These are phyloP conservation scores for Gossypioides kirkii DNA, from an alignment of 345 rosid genomes.

Conservation along the genomic window DNA sequence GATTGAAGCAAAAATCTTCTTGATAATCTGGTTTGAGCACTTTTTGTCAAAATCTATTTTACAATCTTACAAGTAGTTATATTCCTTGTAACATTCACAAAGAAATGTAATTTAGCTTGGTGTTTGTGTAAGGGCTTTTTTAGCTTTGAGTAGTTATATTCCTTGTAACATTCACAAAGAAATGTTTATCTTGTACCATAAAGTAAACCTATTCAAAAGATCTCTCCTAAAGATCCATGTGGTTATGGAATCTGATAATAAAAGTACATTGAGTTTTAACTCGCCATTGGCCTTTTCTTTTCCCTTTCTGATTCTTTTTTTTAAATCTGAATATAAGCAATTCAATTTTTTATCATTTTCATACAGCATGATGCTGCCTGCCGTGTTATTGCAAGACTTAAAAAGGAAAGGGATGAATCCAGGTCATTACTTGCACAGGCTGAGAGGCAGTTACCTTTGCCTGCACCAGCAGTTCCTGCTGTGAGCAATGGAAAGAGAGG, in stretches of 20 bases:
- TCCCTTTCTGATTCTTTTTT: background rate
- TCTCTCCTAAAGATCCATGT: background rate
- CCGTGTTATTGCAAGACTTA: constrained; percentile 97
- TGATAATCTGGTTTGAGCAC: background rate
- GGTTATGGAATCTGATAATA: background rate
- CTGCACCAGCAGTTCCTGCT: constrained; percentile 36
- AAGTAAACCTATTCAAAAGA: background rate
- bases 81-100: background rate
- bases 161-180: background rate
- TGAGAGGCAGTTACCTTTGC: constrained; percentile 64
- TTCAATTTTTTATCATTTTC: background rate
- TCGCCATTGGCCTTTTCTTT: background rate
- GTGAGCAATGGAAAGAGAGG: constrained; percentile 89
- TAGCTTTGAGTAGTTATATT: background rate
- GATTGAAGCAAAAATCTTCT: background rate
- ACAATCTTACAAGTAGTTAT: background rate
- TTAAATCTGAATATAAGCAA: constrained; percentile 10
- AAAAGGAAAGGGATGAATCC: constrained; percentile 89
- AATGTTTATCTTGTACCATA: background rate
- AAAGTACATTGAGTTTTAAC: background rate
- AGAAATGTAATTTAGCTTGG: background rate
- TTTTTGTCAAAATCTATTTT: background rate
- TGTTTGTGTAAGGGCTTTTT: background rate
- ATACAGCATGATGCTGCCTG: constrained; percentile 98
- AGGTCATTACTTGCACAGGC: constrained; percentile 69